Base-by-base conservation (phyloP, 768 basidiomycete species). In the Amanita pseudoporphyria region DNA sequence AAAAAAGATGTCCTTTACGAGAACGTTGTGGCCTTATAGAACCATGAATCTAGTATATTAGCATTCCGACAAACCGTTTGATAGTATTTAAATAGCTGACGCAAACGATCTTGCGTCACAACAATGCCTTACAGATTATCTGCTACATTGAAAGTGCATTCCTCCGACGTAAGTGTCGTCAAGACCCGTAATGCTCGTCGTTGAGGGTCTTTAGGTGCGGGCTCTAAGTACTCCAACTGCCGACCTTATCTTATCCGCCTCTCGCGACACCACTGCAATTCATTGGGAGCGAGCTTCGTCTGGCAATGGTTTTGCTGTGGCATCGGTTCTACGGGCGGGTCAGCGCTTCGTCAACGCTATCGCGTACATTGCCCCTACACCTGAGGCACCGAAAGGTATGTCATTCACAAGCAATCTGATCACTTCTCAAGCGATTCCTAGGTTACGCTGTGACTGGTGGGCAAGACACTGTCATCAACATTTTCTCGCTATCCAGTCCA, bases 231-330 rank as follows among this genome's bases (percentile, higher is more conserved):
- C 88, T 38, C 88, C 91, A 31, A 79, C 79, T 24, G 71, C 87
- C 64, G 71, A 81, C 57, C 74, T 91, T 54, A 70, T 97, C 55
- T 73, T 98, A 53, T 96, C 93, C 18, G 87, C 86, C 53, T 96
- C 94, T 40, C 81, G 94, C 62, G 94, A 97, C 73, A 72, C 87
- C 13, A 89, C 91, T 36, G 87, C 91, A 56, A 89, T 94, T 62
- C 72, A 82, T 26, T 98, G 94, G 95, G 70, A 74, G 49, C 76
- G 79, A 62, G 57, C 72, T 33, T 64, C 76, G 37, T 56, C 70
- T 50, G 63, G 68, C 37, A 64, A 70, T 24, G 59, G 71, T 6
- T 89, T 90, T 62, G 62, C 67, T 5, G 75, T 76, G n/a, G 65
- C 70, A 33, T 67, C 71, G 22, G 71, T 78, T 42, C 69, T 82